Base-by-base conservation (phyloP, 768 basidiomycete genomes). In the Tulasnella sp. region DNA sequence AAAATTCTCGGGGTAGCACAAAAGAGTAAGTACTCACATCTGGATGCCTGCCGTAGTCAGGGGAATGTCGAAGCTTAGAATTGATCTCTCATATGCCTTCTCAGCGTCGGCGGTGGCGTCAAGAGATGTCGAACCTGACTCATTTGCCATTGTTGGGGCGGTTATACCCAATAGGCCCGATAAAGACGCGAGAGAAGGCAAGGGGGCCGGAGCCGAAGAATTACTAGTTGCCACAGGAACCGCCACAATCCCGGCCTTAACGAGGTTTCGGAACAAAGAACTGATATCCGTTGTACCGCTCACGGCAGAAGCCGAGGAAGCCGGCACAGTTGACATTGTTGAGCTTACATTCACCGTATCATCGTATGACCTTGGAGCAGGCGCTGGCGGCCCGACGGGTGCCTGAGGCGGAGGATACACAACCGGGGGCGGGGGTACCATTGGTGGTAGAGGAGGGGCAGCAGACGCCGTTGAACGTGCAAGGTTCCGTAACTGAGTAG, bases 171-270 rank as follows among this genome's bases (percentile, higher is more conserved):
- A 46, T 23, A 57, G 31, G 6, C 42, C 32, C 17, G 55, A 29
- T 32, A 57, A 49, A 17, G 55, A 56, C 11, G 59, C n/a, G n/a
- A 56, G 15, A 14, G 54, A 21, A 42, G 34, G 3, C 17, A 42
- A 35, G 49, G 42, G 46, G 19, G 40, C 43, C 14, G 53, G 21
- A 6, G 34, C 45, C 7, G 59, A 27, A 14, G 50, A 29, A 17
- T n/a, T 48, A n/a, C 34, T 36, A 7, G 45, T 23, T 25, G 80
- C 78, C 35, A 71, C 73, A 41, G 71, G 74, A 37, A 75, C 71
- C 23, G 80, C 74, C 21, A 88, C 79, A 7, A 88, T 77, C 57
- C 88, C 88, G n/a, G 87, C 83, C 68, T 83, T 86, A 52, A 87
- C 66, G 23, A 91, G 74, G 2, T 82, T 80, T 40, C 78, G 80